Evolutionary conservation across 2,329 filamentous ascomycete genomes (phyloP), one percentile per base, ranked within the genome.

Genomic region (Rutstroemia sp.): DNA sequence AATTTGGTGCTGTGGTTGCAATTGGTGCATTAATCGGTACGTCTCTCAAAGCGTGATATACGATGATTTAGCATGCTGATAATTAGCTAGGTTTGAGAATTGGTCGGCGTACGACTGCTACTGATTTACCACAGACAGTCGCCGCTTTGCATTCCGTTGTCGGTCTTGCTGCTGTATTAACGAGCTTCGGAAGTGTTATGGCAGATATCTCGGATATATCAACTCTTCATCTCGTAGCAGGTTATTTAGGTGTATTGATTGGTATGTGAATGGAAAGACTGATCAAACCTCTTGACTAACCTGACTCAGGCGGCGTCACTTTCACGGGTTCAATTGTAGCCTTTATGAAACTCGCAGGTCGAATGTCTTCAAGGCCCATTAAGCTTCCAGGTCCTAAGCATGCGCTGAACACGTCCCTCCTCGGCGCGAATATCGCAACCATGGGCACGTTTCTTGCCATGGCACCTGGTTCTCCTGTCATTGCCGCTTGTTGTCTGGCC

Each of bases 261-360:
- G 89, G 83, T 75, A 68, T 25, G 48, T 9, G 17, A 9, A 48
- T 52, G 10, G 25, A 30, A 50, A 46, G 16, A 21, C 8, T 17
- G 3, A n/a, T 30, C 27, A 44, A 19, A 17, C 1, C n/a, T 4
- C n/a, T 5, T 19, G 9, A 5, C 39, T 57, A 52, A 50, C 44
- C 16, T 17, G 10, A 25, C 16, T 2, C 16, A 78, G 77, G 81
- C 62, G 91, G 91, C 55, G 84, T 95, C 37, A 96, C 91, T 0
- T 96, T 96, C 67, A 96, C 90, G 0, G 91, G 91, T 2, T 94
- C 89, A 2, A 86, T 96, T 51, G 88, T 96, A 0, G 91, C 91
- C 0, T 95, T 95, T 72, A 71, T 95, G 67, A 96, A 96, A 70
- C 82, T 96, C 1, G 85, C 88, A 0, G 90, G 89, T 2, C 84